Conservation (phyloP, 441 rosid genomes). For the Breynia disticha region DNA sequence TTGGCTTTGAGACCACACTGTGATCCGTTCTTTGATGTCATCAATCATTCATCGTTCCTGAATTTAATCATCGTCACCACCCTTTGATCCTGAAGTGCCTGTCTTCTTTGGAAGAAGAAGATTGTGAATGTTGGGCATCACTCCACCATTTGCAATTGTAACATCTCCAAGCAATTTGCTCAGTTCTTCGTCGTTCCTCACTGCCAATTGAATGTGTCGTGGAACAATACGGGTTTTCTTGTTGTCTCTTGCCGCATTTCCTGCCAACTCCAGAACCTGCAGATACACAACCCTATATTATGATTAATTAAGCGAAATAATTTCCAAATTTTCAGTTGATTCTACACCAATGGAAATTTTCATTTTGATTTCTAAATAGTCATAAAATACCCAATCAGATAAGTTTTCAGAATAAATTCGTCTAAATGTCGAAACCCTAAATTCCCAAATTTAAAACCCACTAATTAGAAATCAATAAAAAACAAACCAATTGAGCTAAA, state of each 20-base stretch:
- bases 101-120: slow-evolving; percentile 82
- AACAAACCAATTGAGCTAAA: not conserved
- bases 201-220: slow-evolving; percentile 84
- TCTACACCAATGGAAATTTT: no score
- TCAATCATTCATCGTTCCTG: no score
- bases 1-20: no score
- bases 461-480: not conserved
- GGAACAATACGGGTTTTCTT: slow-evolving; percentile 89
- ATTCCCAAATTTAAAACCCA: not conserved
- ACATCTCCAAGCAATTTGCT: slow-evolving; percentile 92
- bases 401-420: no score
- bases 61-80: slow-evolving; percentile 29
- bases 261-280: slow-evolving; percentile 88
- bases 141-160: slow-evolving; percentile 90
- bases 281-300: no score
- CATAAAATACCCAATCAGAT: no score
- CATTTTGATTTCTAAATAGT: no score
- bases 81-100: slow-evolving; percentile 52
- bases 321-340: no score
- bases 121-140: slow-evolving; percentile 93
- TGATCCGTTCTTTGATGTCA: no score
- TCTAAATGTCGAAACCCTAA: not conserved
- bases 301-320: no score
- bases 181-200: slow-evolving; percentile 83
- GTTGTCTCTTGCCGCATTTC: slow-evolving; percentile 88